These are phyloP conservation scores for Rhododendron kiyosumense DNA, from an alignment of 148 eudicot genomes.

Conservation along the genomic window DNA sequence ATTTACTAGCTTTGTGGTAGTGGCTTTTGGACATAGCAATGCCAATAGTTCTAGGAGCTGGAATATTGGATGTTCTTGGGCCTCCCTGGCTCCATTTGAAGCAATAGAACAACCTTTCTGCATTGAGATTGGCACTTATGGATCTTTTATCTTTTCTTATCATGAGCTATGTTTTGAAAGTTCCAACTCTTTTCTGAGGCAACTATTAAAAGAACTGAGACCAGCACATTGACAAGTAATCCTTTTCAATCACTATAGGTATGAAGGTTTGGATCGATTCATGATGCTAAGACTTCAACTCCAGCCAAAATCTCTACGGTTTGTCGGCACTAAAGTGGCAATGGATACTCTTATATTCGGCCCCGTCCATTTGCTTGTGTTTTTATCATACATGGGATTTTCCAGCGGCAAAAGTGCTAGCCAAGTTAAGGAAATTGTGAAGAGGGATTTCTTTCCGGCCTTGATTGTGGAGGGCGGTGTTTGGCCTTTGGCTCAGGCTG, in stretches of 20 bases:
- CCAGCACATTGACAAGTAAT: neutral
- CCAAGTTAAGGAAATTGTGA: slow-evolving; percentile 26
- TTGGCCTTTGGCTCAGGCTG: slow-evolving; percentile 34
- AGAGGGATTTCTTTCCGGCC: slow-evolving; percentile 30
- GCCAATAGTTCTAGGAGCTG: neutral
- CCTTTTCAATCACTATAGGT: slow-evolving; percentile 11
- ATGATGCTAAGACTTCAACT: slow-evolving; percentile 16
- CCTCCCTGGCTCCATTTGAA: neutral
- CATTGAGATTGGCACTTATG: neutral
- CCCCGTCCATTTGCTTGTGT: slow-evolving; percentile 17
- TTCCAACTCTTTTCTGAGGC: neutral
- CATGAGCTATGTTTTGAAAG: neutral
- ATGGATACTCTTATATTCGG: slow-evolving; percentile 18
- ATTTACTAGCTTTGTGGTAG: neutral
- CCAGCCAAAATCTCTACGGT: slow-evolving; percentile 20
- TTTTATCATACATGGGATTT: slow-evolving; percentile 28
- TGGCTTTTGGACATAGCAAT: neutral
- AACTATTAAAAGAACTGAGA: neutral
- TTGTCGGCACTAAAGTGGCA: slow-evolving; percentile 28
- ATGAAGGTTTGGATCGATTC: slow-evolving; percentile 25
- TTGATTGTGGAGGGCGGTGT: slow-evolving; percentile 19
- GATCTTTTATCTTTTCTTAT: neutral
- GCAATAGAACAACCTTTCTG: neutral
- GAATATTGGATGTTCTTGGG: neutral
- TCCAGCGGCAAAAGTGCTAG: slow-evolving; percentile 18